Conservation (phyloP, 129 eudicot species). For the Pittosporum tobira region DNA sequence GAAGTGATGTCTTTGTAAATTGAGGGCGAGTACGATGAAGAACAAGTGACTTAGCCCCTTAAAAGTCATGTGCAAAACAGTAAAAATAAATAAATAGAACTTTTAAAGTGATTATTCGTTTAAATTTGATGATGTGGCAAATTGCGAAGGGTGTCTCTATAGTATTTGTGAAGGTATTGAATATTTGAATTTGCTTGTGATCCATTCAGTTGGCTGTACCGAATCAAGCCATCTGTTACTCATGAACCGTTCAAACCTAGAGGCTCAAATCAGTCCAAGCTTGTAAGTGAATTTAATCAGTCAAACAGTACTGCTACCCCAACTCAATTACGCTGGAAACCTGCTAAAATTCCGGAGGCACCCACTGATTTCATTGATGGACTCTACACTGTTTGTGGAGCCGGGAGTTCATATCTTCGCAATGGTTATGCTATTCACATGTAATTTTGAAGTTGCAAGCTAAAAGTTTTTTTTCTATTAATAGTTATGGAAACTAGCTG, state of each 20-base stretch:
- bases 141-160: too few species aligned
- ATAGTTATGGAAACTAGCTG: too few species aligned
- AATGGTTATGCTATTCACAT: slow-evolving; percentile 98
- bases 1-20: too few species aligned
- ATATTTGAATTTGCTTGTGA: background rate
- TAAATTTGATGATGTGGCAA: too few species aligned
- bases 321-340: slow-evolving; percentile 89
- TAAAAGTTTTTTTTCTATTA: background rate
- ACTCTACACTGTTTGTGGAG: slow-evolving; percentile 77
- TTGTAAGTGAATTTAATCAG: slow-evolving; percentile 74
- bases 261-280: slow-evolving; percentile 56
- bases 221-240: slow-evolving; percentile 91
- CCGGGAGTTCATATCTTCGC: slow-evolving; percentile 92
- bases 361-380: slow-evolving; percentile 84
- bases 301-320: slow-evolving; percentile 75
- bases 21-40: too few species aligned
- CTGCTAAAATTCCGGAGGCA: slow-evolving; percentile 48
- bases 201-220: slow-evolving; percentile 72
- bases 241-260: slow-evolving; percentile 87
- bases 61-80: too few species aligned
- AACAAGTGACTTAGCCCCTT: too few species aligned
- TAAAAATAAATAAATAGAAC: too few species aligned
- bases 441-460: slow-evolving; percentile 31
- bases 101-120: too few species aligned
- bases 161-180: background rate